Evolutionary conservation across 2,329 filamentous ascomycete genomes (phyloP).

Genomic region (Penicillium thymicola): DNA sequence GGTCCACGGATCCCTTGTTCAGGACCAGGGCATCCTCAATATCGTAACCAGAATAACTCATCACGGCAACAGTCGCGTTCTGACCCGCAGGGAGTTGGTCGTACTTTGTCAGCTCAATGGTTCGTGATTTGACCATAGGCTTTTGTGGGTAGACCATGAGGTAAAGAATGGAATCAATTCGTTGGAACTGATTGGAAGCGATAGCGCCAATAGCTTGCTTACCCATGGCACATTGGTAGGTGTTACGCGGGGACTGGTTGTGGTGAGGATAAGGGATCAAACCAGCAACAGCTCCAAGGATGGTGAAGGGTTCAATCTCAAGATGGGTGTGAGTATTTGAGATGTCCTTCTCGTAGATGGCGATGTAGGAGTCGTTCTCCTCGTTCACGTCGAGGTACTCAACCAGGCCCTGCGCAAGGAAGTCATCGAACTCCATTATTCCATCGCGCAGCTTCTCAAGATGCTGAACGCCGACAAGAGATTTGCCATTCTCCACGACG

Average conservation of each 20-base stretch:
- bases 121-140: constrained; percentile 95
- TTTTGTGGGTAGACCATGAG: constrained; percentile 97
- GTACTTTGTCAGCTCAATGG: constrained; percentile 94
- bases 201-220: constrained; percentile 99
- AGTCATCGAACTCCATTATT: constrained; percentile 88
- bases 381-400: constrained; percentile 98
- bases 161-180: constrained; percentile 93
- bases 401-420: constrained; percentile 81
- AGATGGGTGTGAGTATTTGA: constrained; percentile 82
- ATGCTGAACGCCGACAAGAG: constrained; percentile 75
- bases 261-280: constrained; percentile 98
- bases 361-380: constrained; percentile 93
- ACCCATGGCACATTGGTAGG: constrained; percentile 99
- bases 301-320: constrained; percentile 96
- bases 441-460: constrained; percentile 78
- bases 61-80: constrained; percentile 95
- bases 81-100: constrained; percentile 96
- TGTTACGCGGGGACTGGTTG: constrained; percentile 97
- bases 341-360: constrained; percentile 82
- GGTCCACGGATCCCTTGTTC: constrained; percentile 92
- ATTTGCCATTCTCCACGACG: constrained; percentile 82
- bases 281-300: constrained; percentile 90
- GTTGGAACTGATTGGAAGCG: constrained; percentile 95
- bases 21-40: constrained; percentile 96
- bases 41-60: constrained; percentile 99